Conservation (phyloP, 2,329 filamentous ascomycete genomes). For the Aphanoascus verrucosus region DNA sequence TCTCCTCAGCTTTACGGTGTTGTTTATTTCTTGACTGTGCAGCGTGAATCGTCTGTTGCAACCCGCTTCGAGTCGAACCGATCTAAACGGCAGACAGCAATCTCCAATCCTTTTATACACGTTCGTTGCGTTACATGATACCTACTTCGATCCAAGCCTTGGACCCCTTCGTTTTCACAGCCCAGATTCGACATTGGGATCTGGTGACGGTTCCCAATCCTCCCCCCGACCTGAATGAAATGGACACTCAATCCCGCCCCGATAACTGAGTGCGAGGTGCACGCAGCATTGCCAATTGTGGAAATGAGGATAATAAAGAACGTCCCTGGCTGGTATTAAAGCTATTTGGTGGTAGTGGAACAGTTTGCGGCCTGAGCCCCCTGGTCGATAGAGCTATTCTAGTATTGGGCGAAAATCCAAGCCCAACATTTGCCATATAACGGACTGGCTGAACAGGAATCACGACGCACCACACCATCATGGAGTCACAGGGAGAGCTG, state of each 20-base stretch:
- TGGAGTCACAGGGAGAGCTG: constrained; percentile 9
- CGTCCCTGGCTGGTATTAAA: constrained; percentile 4
- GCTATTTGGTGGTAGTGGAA: not conserved
- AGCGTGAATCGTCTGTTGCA: no score
- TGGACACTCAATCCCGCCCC: constrained; percentile 3
- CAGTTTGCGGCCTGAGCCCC: not conserved
- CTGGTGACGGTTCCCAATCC: not conserved
- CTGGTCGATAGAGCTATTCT: not conserved
- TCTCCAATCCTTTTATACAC: not conserved
- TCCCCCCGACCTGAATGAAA: constrained; percentile 2
- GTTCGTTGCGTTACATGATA: not conserved
- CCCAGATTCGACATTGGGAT: constrained; percentile 5
- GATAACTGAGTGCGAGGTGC: constrained; percentile 9
- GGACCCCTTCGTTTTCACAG: not conserved
- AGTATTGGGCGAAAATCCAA: not conserved
- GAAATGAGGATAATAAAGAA: constrained; percentile 8
- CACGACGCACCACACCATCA: not conserved
- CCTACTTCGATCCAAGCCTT: not conserved
- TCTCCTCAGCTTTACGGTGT: not conserved
- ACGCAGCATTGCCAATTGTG: constrained; percentile 3
- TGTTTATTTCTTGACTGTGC: not conserved
- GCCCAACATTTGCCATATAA: not conserved
- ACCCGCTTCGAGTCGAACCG: no score
- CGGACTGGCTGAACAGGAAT: not conserved
- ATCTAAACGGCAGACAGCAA: not conserved